Conservation (phyloP, 805 yeast species). For the Wickerhamia fluorescens region DNA sequence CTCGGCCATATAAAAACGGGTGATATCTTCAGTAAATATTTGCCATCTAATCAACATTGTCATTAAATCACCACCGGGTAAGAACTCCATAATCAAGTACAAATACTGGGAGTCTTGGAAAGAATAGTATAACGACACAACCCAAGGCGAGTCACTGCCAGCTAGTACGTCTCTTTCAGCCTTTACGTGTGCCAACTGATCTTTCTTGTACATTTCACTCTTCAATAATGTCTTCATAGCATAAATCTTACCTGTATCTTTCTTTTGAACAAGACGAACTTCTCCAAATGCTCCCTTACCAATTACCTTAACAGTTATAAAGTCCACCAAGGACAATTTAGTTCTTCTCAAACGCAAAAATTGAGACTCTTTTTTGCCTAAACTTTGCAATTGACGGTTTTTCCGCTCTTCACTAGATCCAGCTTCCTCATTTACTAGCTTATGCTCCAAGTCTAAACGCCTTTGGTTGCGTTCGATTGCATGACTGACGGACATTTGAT, state of each 20-base stretch:
- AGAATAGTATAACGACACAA: constrained; percentile 72
- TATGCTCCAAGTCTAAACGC: constrained; percentile 75
- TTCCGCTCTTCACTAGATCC: constrained; percentile 71
- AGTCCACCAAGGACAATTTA: constrained; percentile 73
- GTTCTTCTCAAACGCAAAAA: constrained; percentile 82
- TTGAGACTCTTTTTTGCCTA: constrained; percentile 86
- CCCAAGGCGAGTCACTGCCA: constrained; percentile 84
- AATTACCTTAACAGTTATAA: constrained; percentile 77
- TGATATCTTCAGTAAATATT: constrained; percentile 87
- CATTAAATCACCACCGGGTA: constrained; percentile 85
- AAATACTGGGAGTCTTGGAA: constrained; percentile 73
- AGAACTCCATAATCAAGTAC: constrained; percentile 26
- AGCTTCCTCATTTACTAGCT: constrained; percentile 59
- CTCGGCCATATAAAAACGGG: constrained; percentile 91
- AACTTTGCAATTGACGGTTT: constrained; percentile 68
- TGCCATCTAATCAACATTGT: constrained; percentile 95
- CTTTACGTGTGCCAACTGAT: constrained; percentile 90
- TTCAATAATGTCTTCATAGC: constrained; percentile 92
- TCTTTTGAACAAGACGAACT: constrained; percentile 88
- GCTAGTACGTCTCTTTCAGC: constrained; percentile 96
- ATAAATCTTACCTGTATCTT: constrained; percentile 84
- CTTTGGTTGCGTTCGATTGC: constrained; percentile 96
- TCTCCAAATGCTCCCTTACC: constrained; percentile 99
- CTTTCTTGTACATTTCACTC: constrained; percentile 90
- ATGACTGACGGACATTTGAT: constrained; percentile 77